Evolutionary conservation across 208 protist genomes (phyloP).

Genomic region (Naegleria gruberi): DNA sequence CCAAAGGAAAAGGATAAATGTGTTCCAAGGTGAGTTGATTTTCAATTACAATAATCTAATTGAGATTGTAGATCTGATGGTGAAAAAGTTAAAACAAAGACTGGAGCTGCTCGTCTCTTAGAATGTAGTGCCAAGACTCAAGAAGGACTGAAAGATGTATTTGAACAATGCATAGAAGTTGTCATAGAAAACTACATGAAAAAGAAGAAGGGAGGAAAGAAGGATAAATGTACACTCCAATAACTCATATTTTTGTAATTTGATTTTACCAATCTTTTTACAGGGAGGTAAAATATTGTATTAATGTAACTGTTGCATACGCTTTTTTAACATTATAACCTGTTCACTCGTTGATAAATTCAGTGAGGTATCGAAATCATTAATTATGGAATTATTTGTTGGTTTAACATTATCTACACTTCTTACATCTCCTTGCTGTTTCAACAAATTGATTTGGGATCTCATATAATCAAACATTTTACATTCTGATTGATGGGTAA

Average conservation of each 20-base stretch:
- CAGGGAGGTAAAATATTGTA: not conserved
- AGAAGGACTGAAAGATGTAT: conserved; percentile 62
- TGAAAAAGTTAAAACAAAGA: conserved; percentile 28
- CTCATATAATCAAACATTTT: not conserved
- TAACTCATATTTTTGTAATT: too few species aligned
- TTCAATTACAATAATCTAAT: not conserved
- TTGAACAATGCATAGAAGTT: conserved; percentile 60
- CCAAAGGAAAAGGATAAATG: conserved; percentile 31
- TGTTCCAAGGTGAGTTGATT: conserved; percentile 30
- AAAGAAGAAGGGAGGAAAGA: not conserved
- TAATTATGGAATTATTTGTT: not conserved
- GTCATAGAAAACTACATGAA: not conserved
- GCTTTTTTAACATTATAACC: not conserved
- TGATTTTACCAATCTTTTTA: too few species aligned
- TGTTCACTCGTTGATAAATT: not conserved
- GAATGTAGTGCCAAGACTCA: conserved; percentile 49
- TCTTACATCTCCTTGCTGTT: not conserved
- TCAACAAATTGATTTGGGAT: not conserved
- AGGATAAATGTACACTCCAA: not conserved
- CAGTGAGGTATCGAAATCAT: not conserved
- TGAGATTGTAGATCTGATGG: conserved; percentile 38
- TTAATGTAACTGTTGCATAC: not conserved
- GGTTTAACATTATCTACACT: not conserved
- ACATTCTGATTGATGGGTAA: not conserved
- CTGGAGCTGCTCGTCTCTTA: conserved; percentile 38